Conservation (phyloP, 257 asterid species). For the Solanum stenotomum region DNA sequence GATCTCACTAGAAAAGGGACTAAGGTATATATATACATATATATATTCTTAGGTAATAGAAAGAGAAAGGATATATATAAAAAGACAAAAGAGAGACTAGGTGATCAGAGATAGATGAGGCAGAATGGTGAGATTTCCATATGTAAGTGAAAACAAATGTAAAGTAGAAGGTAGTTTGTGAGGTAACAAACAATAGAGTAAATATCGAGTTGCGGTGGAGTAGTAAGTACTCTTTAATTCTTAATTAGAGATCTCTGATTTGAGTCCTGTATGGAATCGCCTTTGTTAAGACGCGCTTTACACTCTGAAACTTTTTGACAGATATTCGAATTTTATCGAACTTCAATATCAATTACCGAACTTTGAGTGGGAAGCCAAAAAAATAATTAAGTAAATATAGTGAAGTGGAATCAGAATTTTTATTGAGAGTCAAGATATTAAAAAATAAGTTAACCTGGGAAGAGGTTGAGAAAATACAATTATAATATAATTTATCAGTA, state of each 20-base stretch:
- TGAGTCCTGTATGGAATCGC: accelerated
- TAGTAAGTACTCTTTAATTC: too few relatives aligned
- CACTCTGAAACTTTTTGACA: accelerated
- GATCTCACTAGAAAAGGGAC: not conserved
- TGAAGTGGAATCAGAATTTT: not conserved
- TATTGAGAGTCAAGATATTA: not conserved
- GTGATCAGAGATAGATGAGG: conserved; percentile 20
- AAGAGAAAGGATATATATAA: not conserved
- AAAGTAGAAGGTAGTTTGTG: not conserved
- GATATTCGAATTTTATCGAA: accelerated
- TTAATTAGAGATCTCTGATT: accelerated
- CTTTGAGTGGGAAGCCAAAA: not conserved
- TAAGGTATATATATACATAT: not conserved
- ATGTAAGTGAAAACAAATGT: conserved; percentile 14
- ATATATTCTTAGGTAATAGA: not conserved
- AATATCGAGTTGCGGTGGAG: accelerated
- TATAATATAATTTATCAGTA: too few relatives aligned
- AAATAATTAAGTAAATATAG: not conserved
- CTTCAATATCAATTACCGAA: accelerated
- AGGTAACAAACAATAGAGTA: not conserved
- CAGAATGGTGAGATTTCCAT: conserved; percentile 25
- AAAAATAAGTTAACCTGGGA: not conserved
- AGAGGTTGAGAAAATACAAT: not conserved
- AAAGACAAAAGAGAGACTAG: conserved; percentile 16
- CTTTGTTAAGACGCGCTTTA: too few relatives aligned